Percentiles rank a stretch among this genome's conserved stretches.
Evolutionary conservation across 805 yeast species (phyloP).

Genomic region (Starmerella riodocensis): DNA sequence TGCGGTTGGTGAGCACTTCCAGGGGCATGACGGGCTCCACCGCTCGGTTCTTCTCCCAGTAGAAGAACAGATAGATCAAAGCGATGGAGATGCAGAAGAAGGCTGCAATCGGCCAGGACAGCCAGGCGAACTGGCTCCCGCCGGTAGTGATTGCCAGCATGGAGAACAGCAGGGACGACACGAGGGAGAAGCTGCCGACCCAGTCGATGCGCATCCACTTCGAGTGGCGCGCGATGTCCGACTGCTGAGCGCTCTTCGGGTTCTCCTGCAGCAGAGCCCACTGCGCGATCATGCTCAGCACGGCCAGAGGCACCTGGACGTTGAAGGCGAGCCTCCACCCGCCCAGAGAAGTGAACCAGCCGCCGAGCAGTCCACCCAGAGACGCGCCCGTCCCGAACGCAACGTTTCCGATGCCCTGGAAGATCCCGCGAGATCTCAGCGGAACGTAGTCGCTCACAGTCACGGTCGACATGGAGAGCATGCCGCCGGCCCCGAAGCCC

Average conservation of each 20-base stretch:
- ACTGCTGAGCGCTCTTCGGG: conserved; percentile 1
- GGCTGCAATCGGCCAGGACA: conserved; percentile 31
- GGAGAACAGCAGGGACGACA: conserved; percentile 42
- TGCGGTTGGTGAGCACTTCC: conserved; percentile 41
- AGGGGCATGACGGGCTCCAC: conserved; percentile 58
- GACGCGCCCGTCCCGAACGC: conserved; percentile 68
- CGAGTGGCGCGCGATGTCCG: conserved; percentile 23
- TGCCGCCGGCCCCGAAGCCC: conserved; percentile 89
- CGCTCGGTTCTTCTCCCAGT: conserved; percentile 40
- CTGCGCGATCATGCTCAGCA: conserved; percentile 23
- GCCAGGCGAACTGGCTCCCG: conserved; percentile 41
- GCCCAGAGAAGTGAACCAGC: conserved; percentile 36
- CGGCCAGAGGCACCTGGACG: conserved; percentile 31
- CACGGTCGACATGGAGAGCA: conserved; percentile 61
- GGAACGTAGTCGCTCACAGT: conserved; percentile 67
- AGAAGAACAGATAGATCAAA: conserved; percentile 33
- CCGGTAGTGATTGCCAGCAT: conserved; percentile 56
- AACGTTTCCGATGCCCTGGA: conserved; percentile 71
- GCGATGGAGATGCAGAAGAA: conserved; percentile 29
- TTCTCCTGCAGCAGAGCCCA: conserved; percentile 13
- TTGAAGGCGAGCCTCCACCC: conserved; percentile 51
- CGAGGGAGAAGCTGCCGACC: conserved; percentile 49
- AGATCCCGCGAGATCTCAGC: conserved; percentile 61
- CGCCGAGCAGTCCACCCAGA: conserved; percentile 49
- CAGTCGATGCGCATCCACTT: conserved; percentile 52